Conservation (phyloP, 352 stramenopile genomes). For the Globisporangium heterothallicum region DNA sequence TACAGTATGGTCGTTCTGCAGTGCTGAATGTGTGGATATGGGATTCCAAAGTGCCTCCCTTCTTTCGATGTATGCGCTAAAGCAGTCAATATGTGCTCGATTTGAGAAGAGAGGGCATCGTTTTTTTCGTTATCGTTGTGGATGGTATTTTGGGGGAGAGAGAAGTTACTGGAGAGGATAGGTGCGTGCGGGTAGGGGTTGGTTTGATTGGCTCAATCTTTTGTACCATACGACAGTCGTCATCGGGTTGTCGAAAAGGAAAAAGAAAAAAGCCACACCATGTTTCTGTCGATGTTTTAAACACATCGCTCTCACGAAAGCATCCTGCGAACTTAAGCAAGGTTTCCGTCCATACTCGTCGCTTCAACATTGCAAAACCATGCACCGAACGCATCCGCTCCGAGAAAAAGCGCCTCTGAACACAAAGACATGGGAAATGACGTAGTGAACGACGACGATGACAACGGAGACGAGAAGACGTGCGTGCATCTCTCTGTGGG, state of each 20-base stretch:
- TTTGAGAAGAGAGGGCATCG: too few relatives aligned
- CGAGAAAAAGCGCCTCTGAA: neutral
- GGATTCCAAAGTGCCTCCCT: neutral
- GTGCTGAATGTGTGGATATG: too few relatives aligned
- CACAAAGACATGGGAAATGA: conserved; percentile 1
- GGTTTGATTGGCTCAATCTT: neutral
- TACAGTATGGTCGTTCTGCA: too few relatives aligned
- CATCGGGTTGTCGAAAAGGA: neutral
- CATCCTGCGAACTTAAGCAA: too few relatives aligned
- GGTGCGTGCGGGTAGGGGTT: neutral
- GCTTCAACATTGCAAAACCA: neutral
- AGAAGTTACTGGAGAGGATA: neutral
- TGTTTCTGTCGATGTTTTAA: neutral
- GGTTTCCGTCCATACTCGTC: neutral
- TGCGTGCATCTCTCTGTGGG: too few relatives aligned
- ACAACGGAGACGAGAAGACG: neutral
- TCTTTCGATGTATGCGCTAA: neutral
- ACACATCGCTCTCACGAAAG: neutral
- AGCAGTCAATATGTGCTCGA: too few relatives aligned
- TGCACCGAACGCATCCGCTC: neutral
- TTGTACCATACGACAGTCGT: neutral
- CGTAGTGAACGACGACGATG: too few relatives aligned
- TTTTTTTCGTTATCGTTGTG: neutral
- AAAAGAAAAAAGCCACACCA: neutral
- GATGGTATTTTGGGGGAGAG: too few relatives aligned